Evolutionary conservation across 805 yeast species (phyloP).

Genomic region (Saccharomycopsis guyanensis): DNA sequence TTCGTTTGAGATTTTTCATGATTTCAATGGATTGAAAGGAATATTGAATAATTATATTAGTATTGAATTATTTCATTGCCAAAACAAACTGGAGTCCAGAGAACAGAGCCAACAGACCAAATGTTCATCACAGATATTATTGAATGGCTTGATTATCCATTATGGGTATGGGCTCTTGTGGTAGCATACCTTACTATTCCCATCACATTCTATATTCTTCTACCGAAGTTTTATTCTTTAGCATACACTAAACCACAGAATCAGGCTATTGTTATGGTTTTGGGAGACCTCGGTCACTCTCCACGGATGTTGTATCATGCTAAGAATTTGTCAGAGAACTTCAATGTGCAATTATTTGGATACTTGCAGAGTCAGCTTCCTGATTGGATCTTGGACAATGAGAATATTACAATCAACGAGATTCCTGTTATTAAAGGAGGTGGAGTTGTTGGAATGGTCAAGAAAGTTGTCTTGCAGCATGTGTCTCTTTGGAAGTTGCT

Average conservation of each 20-base stretch:
- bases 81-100: too few species aligned
- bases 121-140: not conserved
- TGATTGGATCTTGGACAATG: conserved; percentile 32
- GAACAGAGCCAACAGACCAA: too few species aligned
- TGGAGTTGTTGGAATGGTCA: conserved; percentile 21
- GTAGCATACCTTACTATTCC: conserved; percentile 27
- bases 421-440: not conserved
- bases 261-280: conserved; percentile 68
- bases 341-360: conserved; percentile 76
- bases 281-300: conserved; percentile 92
- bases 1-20: too few species aligned
- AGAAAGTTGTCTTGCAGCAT: conserved; percentile 56
- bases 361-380: conserved; percentile 58
- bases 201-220: conserved; percentile 31
- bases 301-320: conserved; percentile 95
- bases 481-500: conserved; percentile 40
- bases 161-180: conserved; percentile 14
- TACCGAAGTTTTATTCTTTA: conserved; percentile 30
- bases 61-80: too few species aligned
- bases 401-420: conserved; percentile 6
- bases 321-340: conserved; percentile 50
- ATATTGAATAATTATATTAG: too few species aligned
- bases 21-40: too few species aligned
- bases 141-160: conserved; percentile 13
- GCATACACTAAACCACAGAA: conserved; percentile 27